phyloP scores from a whole-genome alignment of 495 filamentous ascomycete genomes.

The Hypoxylon rickii region DNA sequence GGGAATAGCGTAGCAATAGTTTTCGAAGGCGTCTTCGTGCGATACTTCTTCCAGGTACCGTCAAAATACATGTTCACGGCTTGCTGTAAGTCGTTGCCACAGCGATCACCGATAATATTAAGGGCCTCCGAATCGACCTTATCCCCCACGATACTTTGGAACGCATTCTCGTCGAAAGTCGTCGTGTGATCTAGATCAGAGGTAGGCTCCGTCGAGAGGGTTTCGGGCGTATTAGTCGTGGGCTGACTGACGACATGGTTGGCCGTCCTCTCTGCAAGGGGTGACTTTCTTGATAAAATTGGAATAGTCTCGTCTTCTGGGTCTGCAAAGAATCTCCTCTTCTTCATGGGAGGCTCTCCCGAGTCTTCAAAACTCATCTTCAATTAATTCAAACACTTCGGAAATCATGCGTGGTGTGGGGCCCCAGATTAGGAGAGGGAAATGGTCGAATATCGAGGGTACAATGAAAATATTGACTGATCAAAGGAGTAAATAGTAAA shows the following conservation, averaged over 20 bases:
- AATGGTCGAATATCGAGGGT: too few species aligned
- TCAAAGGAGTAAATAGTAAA: too few species aligned
- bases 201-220: not conserved
- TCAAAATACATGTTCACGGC: constrained; percentile 90
- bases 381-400: constrained; percentile 7
- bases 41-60: constrained; percentile 78
- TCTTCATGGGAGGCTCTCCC: constrained; percentile 73
- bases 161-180: constrained; percentile 68
- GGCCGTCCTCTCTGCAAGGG: constrained; percentile 30
- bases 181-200: constrained; percentile 9
- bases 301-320: constrained; percentile 39
- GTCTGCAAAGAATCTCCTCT: constrained; percentile 79
- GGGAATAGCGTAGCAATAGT: constrained; percentile 11
- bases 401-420: not conserved
- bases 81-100: constrained; percentile 64
- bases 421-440: not conserved
- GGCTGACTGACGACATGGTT: constrained; percentile 13
- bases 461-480: too few species aligned
- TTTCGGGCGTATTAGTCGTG: not conserved
- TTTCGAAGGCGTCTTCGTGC: constrained; percentile 8
- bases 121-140: constrained; percentile 59
- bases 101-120: constrained; percentile 57
- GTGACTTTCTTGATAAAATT: constrained; percentile 16
- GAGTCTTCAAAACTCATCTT: constrained; percentile 60
- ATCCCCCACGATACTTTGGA: constrained; percentile 73